Conservation (phyloP, 257 asterid genomes). For the Penstemon eatonii region DNA sequence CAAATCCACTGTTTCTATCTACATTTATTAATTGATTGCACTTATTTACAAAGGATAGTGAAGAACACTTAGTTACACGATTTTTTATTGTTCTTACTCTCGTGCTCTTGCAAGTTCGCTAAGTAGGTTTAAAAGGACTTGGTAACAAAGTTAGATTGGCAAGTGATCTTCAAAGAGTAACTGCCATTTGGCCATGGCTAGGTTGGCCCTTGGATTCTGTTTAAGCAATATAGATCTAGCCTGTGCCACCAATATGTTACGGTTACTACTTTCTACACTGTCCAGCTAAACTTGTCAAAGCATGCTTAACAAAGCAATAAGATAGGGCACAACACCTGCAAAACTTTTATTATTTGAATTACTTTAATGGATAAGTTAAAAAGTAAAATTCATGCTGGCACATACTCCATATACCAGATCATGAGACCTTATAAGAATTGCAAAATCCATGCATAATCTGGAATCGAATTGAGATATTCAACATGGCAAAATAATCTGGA, state of each 20-base stretch:
- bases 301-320: slow-evolving; percentile 8
- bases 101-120: not conserved
- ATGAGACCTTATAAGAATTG: slow-evolving; percentile 12
- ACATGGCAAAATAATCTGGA: slow-evolving; percentile 8
- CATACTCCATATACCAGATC: slow-evolving; percentile 2
- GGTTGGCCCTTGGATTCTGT: not conserved
- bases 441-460: not conserved
- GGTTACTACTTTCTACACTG: not conserved
- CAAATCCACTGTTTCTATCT: not conserved
- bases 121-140: slow-evolving; percentile 2
- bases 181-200: slow-evolving; percentile 20
- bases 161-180: slow-evolving; percentile 19
- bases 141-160: slow-evolving; percentile 11
- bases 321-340: not conserved
- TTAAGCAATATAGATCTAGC: slow-evolving; percentile 1
- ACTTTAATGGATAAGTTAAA: not conserved
- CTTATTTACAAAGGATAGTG: not conserved
- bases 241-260: not conserved
- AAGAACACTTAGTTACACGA: not conserved
- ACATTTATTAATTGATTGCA: not conserved
- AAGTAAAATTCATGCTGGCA: not conserved
- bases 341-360: not conserved
- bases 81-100: not conserved
- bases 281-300: slow-evolving; percentile 7
- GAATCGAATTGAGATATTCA: slow-evolving; percentile 9